Percentiles rank a stretch among this genome's conserved stretches.
These are phyloP conservation scores for Penicillium turbatum DNA, from an alignment of 495 filamentous ascomycete species.

Conservation along the genomic window DNA sequence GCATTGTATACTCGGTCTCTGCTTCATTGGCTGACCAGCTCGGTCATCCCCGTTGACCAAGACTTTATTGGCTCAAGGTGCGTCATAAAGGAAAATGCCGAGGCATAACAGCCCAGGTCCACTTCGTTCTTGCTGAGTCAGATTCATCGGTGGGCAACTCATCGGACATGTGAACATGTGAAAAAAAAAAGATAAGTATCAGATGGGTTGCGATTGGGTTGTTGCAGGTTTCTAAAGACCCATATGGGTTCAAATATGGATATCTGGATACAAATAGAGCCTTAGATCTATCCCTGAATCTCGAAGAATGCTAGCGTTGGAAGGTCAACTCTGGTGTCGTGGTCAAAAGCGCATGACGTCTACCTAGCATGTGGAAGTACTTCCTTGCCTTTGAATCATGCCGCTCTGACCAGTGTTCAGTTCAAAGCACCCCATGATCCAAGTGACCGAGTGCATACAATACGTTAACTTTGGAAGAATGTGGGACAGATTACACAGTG, in stretches of 20 bases:
- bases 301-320: neutral
- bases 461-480: neutral
- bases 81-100: slow-evolving; percentile 34
- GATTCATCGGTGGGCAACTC: neutral
- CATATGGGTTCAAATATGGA: neutral
- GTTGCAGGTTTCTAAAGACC: neutral
- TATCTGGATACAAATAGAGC: neutral
- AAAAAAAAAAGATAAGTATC: neutral
- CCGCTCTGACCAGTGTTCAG: neutral
- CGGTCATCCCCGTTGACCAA: slow-evolving; percentile 20
- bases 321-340: neutral
- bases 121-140: neutral
- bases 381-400: neutral
- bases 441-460: neutral
- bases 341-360: neutral
- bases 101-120: slow-evolving; percentile 17
- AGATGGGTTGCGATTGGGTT: neutral
- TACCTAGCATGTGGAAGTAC: neutral
- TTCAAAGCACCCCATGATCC: neutral
- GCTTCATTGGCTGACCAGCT: slow-evolving; percentile 17
- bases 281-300: no score
- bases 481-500: neutral
- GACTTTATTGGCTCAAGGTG: slow-evolving; percentile 17
- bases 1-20: slow-evolving; percentile 9
- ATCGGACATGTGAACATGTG: slow-evolving; percentile 7